Conservation (phyloP, 176 grass and related monocot species). For the Phoenix dactylifera region DNA sequence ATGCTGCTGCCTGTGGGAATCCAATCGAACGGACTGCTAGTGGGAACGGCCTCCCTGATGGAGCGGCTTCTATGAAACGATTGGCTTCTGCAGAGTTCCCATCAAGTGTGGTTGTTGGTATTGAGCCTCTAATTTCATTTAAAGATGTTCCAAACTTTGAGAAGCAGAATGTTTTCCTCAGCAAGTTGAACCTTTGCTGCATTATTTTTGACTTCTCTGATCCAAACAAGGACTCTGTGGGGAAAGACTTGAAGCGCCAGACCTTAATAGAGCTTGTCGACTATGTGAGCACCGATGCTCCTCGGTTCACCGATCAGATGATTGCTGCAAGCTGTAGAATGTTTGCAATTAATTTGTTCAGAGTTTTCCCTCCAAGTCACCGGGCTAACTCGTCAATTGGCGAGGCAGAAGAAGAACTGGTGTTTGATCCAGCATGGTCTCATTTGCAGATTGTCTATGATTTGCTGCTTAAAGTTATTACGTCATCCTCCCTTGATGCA, state of each 20-base stretch:
- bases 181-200: conserved; percentile 80
- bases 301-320: conserved; percentile 76
- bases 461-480: conserved; percentile 75
- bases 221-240: conserved; percentile 60
- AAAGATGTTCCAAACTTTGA: conserved; percentile 27
- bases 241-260: conserved; percentile 87
- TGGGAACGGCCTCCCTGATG: conserved; percentile 2
- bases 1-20: conserved; percentile 20
- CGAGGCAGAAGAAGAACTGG: conserved; percentile 79
- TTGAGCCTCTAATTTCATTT: conserved; percentile 24
- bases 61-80: background rate
- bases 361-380: conserved; percentile 79
- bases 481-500: conserved; percentile 63
- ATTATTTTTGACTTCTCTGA: conserved; percentile 81
- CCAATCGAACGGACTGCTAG: conserved; percentile 15
- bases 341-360: conserved; percentile 77
- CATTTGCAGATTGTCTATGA: conserved; percentile 92
- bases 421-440: conserved; percentile 89
- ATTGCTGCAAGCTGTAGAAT: conserved; percentile 60
- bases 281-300: conserved; percentile 38
- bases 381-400: conserved; percentile 18
- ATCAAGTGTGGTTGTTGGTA: conserved; percentile 11
- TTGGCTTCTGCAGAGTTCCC: conserved; percentile 10
- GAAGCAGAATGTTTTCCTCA: conserved; percentile 70
- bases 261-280: conserved; percentile 66